A percentile compares a stretch with the other conserved stretches of the same genome.
Evolutionary conservation across 768 basidiomycete genomes (phyloP).

Genomic region (Suillus occidentalis): DNA sequence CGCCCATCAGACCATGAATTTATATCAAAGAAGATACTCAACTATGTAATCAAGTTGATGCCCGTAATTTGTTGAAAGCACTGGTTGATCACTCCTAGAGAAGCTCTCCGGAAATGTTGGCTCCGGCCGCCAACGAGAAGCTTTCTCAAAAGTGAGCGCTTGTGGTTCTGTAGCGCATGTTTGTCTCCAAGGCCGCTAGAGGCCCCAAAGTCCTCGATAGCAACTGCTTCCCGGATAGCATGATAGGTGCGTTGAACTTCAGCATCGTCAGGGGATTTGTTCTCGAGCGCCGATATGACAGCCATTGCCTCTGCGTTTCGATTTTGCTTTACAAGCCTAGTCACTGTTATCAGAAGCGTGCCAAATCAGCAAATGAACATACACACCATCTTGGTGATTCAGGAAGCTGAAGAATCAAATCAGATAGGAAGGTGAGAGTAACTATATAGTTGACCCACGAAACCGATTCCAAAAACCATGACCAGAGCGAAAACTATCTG

Average conservation of each 20-base stretch:
- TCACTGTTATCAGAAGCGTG: not conserved
- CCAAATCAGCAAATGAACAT: not conserved
- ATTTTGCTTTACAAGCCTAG: conserved; percentile 56
- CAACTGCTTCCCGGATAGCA: conserved; percentile 54
- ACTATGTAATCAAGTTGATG: conserved; percentile 67
- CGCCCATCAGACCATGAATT: not conserved
- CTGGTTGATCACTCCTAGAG: conserved; percentile 56
- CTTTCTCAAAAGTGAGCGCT: conserved; percentile 42
- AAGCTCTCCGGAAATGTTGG: conserved; percentile 62
- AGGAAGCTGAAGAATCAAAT: conserved; percentile 41
- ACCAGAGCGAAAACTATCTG: conserved; percentile 57
- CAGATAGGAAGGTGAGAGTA: conserved; percentile 1
- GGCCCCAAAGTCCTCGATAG: conserved; percentile 36
- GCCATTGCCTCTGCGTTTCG: conserved; percentile 55
- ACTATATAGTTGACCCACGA: conserved; percentile 37
- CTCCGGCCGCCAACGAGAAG: conserved; percentile 54
- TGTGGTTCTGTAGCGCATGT: not conserved
- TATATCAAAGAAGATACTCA: conserved; percentile 7
- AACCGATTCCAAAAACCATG: conserved; percentile 49
- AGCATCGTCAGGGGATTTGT: conserved; percentile 46
- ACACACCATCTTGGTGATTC: conserved; percentile 58
- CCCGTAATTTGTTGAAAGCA: conserved; percentile 72
- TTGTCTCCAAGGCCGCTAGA: not conserved
- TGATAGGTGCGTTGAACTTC: conserved; percentile 51
- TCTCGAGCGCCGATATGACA: conserved; percentile 62